These are phyloP conservation scores for Chaetomiaceae sp. DNA, from an alignment of 2,329 filamentous ascomycete genomes.

Conservation along the genomic window DNA sequence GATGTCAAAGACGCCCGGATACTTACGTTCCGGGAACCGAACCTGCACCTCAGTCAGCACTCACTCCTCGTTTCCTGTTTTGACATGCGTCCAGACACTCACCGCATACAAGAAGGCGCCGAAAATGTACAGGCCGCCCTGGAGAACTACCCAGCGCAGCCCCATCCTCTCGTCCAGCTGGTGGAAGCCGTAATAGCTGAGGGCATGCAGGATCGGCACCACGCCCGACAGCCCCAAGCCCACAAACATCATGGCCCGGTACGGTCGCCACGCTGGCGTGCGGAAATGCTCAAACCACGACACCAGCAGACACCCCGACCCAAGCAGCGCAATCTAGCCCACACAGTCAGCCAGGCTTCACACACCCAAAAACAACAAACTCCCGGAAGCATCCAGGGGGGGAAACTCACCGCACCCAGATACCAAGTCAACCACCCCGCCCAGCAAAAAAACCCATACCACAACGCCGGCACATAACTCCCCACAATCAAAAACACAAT, in stretches of 20 bases:
- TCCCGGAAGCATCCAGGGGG: background rate
- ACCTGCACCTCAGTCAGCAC: slow-evolving; percentile 38
- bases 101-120: slow-evolving; percentile 85
- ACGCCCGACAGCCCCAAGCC: slow-evolving; percentile 79
- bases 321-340: slow-evolving; percentile 68
- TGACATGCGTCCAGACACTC: slow-evolving; percentile 34
- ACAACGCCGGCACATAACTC: slow-evolving; percentile 82
- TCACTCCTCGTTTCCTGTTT: background rate
- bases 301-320: slow-evolving; percentile 68
- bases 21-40: slow-evolving; percentile 76
- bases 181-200: slow-evolving; percentile 60
- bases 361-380: background rate
- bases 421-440: slow-evolving; percentile 64
- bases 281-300: slow-evolving; percentile 80
- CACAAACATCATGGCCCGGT: slow-evolving; percentile 85
- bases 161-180: slow-evolving; percentile 70
- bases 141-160: slow-evolving; percentile 71
- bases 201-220: slow-evolving; percentile 75
- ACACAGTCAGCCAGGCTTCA: slow-evolving; percentile 1
- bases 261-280: slow-evolving; percentile 75
- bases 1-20: slow-evolving; percentile 78
- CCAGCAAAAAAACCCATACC: slow-evolving; percentile 77
- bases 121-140: slow-evolving; percentile 78
- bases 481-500: slow-evolving; percentile 91
- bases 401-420: slow-evolving; percentile 61